phyloP scores from a whole-genome alignment of 1,284 basidiomycete genomes.

The Boletus albobrunnescens region DNA sequence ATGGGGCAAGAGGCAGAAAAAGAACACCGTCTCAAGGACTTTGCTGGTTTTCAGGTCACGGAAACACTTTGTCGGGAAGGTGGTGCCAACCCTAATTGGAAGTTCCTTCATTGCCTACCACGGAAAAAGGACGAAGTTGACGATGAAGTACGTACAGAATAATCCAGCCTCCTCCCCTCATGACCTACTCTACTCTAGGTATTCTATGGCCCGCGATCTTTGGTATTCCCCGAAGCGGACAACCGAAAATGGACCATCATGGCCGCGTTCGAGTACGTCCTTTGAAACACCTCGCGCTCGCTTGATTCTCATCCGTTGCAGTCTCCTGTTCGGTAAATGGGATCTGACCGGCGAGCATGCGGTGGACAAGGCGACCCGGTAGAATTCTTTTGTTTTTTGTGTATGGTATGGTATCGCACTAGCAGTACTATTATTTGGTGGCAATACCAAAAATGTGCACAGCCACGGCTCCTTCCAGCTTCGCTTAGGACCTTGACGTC shows the following conservation, averaged over 20 bases:
- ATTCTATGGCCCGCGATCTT: slow-evolving; percentile 72
- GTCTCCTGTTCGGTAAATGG: slow-evolving; percentile 52
- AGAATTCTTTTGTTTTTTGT: neutral
- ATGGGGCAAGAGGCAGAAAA: slow-evolving; percentile 99
- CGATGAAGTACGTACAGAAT: slow-evolving; percentile 66
- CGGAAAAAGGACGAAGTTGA: slow-evolving; percentile 92
- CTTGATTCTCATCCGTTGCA: slow-evolving; percentile 21
- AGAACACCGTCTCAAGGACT: slow-evolving; percentile 82
- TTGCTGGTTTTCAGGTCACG: slow-evolving; percentile 92
- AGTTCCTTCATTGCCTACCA: slow-evolving; percentile 95
- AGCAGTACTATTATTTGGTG: too few species aligned
- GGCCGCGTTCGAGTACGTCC: slow-evolving; percentile 78
- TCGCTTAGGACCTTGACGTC: neutral
- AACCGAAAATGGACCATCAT: slow-evolving; percentile 95
- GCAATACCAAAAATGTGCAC: slow-evolving; percentile 4
- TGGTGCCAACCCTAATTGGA: slow-evolving; percentile 86
- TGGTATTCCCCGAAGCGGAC: slow-evolving; percentile 75
- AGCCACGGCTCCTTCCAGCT: slow-evolving; percentile 9
- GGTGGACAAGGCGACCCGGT: slow-evolving; percentile 13
- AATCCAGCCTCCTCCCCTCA: neutral
- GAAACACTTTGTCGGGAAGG: slow-evolving; percentile 76
- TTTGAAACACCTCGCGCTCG: neutral
- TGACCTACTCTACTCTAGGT: slow-evolving; percentile 41
- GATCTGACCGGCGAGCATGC: slow-evolving; percentile 27
- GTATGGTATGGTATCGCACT: too few species aligned